phyloP scores from a whole-genome alignment of 495 filamentous ascomycete species.

The Hypoxylon perforatum region DNA sequence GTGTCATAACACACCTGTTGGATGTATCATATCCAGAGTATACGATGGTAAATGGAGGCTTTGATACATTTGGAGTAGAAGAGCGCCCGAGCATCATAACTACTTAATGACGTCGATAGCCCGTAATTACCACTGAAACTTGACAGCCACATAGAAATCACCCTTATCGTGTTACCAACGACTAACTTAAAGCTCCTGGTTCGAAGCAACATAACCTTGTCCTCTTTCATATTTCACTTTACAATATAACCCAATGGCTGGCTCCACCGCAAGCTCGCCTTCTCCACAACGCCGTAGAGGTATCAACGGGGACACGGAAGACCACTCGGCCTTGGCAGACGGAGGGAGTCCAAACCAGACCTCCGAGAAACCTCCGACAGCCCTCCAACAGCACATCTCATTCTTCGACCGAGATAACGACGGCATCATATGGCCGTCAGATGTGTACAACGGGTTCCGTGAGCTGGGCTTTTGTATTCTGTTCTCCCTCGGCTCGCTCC shows the following conservation, averaged over 20 bases:
- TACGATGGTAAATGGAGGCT: no score
- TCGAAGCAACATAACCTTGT: no score
- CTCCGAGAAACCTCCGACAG: conserved; percentile 28
- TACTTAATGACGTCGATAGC: neutral
- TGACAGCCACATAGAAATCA: neutral
- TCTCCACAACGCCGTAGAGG: neutral
- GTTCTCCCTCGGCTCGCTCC: conserved; percentile 51
- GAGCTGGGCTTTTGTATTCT: conserved; percentile 57
- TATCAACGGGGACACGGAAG: neutral
- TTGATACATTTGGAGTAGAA: no score
- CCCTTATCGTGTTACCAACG: neutral
- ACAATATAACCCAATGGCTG: conserved; percentile 7
- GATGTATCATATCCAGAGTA: no score
- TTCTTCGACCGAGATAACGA: conserved; percentile 64
- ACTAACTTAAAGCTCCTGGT: neutral
- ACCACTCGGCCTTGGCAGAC: neutral
- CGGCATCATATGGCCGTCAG: conserved; percentile 59
- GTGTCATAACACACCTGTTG: no score
- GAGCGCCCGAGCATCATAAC: no score
- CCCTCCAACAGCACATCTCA: conserved; percentile 59
- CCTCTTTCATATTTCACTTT: no score
- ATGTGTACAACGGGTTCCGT: conserved; percentile 61
- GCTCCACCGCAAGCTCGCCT: conserved; percentile 7
- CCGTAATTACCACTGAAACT: no score
- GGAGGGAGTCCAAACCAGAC: neutral